Evolutionary conservation across 106 monocot species (phyloP), one percentile per base, ranked within the genome.

Genomic region (Dactylorhiza incarnata): DNA sequence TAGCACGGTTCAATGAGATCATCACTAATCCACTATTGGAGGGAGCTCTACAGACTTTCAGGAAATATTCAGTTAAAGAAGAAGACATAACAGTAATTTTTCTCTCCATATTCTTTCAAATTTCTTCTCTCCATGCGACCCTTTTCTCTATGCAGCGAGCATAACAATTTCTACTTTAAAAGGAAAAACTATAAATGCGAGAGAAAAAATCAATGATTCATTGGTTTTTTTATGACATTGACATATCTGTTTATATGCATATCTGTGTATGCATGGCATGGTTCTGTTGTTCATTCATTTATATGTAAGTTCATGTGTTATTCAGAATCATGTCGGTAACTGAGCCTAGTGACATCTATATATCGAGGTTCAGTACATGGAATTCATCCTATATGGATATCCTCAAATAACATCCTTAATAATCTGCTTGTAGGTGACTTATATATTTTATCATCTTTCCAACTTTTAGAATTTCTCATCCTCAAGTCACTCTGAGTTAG

Each of bases 1-100:
- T 99, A 37, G 91, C 94, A 25, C 86, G 90, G 49, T 94, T 99
- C 77, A 99, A 99, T 84, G 94, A 94, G 82, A 80, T 99, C 66
- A 91, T 99, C 72, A 99, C 99, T 52, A 99, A 81, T 76, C 75
- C 86, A 25, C 76, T 99, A 20, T 54, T 99, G 65, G 91, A 99
- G 37, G 99, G 99, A 80, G 94, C 99, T 76, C 71, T 99, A 37
- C 92, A 92, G 78, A 85, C 94, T 70, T 99, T 99, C 59, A 85
- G 81, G 75, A 81, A 86, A 75, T 94, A 99, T 77, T 84, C 85
- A 44, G 86, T 99, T 45, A 83, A 79, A 71, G 89, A 90, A 74
- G 99, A 99, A 74, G 86, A 94, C 58, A 81, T 99, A 49, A 91
- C 86, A 63, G 99, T 99, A 86, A 78, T 12, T 11, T 29, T 26